Evolutionary conservation across 208 protist species (phyloP).

Genomic region (Porcisia deanei): DNA sequence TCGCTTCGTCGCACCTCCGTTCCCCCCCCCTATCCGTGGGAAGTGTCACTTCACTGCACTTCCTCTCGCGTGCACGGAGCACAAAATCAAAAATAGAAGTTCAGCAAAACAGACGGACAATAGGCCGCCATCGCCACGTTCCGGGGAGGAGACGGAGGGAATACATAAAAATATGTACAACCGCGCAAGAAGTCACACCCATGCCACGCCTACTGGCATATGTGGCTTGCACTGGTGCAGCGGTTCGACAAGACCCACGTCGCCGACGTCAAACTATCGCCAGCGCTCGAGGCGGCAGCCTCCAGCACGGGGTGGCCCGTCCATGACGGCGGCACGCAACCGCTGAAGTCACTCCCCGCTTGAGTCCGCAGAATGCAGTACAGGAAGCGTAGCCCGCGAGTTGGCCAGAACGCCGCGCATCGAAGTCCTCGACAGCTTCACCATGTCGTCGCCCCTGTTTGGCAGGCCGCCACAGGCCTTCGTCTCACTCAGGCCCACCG

Average conservation of each 20-base stretch:
- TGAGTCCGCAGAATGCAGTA: conserved; percentile 21
- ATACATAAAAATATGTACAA: not conserved
- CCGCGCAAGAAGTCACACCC: not conserved
- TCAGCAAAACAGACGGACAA: too few species aligned
- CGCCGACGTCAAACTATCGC: not conserved
- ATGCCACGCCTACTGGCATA: conserved; percentile 1
- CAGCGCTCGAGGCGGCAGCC: not conserved
- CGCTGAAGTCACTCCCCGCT: conserved; percentile 24
- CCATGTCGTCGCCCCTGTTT: not conserved
- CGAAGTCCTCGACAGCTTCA: conserved; percentile 29
- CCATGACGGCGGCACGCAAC: conserved; percentile 20
- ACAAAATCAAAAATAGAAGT: too few species aligned
- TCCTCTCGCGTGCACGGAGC: not conserved
- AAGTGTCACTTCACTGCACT: not conserved
- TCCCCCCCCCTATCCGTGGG: too few species aligned
- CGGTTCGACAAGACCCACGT: conserved; percentile 9
- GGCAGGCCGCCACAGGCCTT: too few species aligned
- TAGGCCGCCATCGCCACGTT: not conserved
- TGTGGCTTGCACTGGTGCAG: conserved; percentile 7
- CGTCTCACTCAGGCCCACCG: conserved; percentile 18
- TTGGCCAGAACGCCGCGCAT: conserved; percentile 16
- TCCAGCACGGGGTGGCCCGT: conserved; percentile 5
- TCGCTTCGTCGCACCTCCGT: not conserved
- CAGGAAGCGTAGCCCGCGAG: conserved; percentile 9
- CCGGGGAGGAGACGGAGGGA: too few species aligned